A percentile compares a stretch with the other conserved stretches of the same genome.
Conservation (phyloP, 176 grass and related monocot species). For the Guadua angustifolia region DNA sequence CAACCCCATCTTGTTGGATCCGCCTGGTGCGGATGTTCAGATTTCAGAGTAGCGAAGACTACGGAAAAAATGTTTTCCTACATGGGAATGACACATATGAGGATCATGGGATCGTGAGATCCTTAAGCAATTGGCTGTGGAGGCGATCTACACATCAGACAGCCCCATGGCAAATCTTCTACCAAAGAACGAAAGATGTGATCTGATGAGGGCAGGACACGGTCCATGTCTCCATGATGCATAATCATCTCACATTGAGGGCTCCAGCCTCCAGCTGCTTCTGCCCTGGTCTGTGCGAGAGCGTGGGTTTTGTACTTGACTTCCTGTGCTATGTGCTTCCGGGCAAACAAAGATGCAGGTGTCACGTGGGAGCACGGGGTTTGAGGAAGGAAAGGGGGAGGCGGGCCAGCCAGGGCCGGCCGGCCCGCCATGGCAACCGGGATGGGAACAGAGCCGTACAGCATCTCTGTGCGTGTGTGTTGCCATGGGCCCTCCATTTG, state of each 20-base stretch:
- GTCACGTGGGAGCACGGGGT: conserved; percentile 45
- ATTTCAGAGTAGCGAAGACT: not conserved
- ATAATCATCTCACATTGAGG: not conserved
- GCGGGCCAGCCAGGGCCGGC: not conserved
- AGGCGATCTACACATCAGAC: not conserved
- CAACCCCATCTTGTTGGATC: no score
- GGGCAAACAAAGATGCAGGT: conserved; percentile 14
- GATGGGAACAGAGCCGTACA: not conserved
- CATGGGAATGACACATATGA: not conserved
- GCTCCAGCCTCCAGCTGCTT: conserved; percentile 38
- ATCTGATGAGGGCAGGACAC: not conserved
- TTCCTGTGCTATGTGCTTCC: conserved; percentile 12
- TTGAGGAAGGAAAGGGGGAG: not conserved
- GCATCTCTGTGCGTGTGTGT: not conserved
- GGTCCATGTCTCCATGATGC: conserved; percentile 7
- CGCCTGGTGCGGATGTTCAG: no score
- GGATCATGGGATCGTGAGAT: not conserved
- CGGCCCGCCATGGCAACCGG: not conserved
- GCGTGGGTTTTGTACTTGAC: not conserved
- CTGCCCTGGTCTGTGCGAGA: not conserved
- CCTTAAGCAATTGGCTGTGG: not conserved
- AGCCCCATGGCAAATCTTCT: not conserved
- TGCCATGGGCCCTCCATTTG: conserved; percentile 21
- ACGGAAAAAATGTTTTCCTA: not conserved
- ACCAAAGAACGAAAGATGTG: not conserved